Base-by-base conservation (phyloP, 306 rosid species). In the Quercus suber region DNA sequence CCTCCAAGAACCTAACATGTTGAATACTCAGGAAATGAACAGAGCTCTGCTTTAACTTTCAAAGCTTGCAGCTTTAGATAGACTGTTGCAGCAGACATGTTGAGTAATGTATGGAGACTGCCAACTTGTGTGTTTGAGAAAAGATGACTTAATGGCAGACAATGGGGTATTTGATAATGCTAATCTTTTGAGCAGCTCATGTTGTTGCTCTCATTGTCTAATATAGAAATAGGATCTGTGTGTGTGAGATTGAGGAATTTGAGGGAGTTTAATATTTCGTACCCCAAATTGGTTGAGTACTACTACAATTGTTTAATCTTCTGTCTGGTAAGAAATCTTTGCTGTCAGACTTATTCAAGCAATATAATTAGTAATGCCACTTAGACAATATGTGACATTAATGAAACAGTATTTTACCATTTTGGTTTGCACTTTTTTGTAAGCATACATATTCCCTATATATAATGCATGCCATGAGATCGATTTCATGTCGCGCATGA, bases 91-190 rank as follows among this genome's bases (percentile, higher is more conserved):
- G 90, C 81, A 84, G 89, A 92, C 97, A 92, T 75, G 92, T 84
- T 87, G 87, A 94, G 94, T 81, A 80, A 87, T 88, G 82, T 88
- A 81, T 12, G 97, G 93, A 84, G 72, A 73, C 3, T 88, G 96
- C 86, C 96, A 94, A 89, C 90, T 88, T 81, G 86, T 80, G 75
- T 94, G 92, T 82, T 86, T 69, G 80, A 87, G 82, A 82, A 84
- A 94, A 84, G 93, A 81, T 80, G 78, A 37, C 78, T 73, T 78
- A 90, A 90, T 89, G 97, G 96, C 91, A 90, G 97, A 92, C 98
- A 94, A 77, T 25, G 80, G 75, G 67, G 87, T 55, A 87, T 85
- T 86, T 88, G 73, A 84, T 87, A 80, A 88, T 82, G 59, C 82
- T 80, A 76, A 80, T 74, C 80, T 55, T 58, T 73, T 72, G 61